Evolutionary conservation across 2,329 filamentous ascomycete genomes (phyloP).

Genomic region (Fusarium sp.): DNA sequence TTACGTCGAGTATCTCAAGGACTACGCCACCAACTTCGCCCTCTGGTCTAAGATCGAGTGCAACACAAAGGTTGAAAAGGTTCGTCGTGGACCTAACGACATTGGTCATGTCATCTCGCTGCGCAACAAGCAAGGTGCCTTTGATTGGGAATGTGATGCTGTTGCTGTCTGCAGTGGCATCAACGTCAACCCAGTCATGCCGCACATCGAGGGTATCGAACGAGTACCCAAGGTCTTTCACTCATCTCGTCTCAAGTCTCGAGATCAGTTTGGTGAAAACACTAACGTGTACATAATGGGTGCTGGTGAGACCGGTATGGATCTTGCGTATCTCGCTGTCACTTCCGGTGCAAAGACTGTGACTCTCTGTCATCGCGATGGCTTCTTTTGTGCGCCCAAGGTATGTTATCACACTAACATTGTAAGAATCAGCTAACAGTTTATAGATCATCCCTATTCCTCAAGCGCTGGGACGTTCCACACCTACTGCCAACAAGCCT

Average conservation of each 20-base stretch:
- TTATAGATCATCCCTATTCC: slow-evolving; percentile 43
- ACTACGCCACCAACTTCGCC: slow-evolving; percentile 51
- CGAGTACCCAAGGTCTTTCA: slow-evolving; percentile 51
- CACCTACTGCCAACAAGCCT: slow-evolving; percentile 51
- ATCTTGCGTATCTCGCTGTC: slow-evolving; percentile 55
- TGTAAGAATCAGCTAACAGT: neutral
- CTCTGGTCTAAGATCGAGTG: slow-evolving; percentile 51
- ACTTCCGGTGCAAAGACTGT: slow-evolving; percentile 54
- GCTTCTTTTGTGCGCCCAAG: slow-evolving; percentile 58
- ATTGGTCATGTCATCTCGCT: slow-evolving; percentile 25
- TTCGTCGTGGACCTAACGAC: slow-evolving; percentile 31
- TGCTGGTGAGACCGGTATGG: slow-evolving; percentile 57
- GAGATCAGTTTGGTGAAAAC: slow-evolving; percentile 52
- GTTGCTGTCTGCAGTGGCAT: slow-evolving; percentile 57
- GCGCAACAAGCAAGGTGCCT: neutral
- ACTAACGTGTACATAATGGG: slow-evolving; percentile 56
- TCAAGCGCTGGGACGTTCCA: neutral
- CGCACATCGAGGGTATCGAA: slow-evolving; percentile 51
- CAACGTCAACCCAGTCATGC: slow-evolving; percentile 53
- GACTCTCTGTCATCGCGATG: slow-evolving; percentile 56
- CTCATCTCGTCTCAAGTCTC: slow-evolving; percentile 54
- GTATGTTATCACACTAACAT: slow-evolving; percentile 12
- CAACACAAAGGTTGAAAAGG: slow-evolving; percentile 43
- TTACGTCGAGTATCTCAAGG: slow-evolving; percentile 55
- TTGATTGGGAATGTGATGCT: slow-evolving; percentile 53